Evolutionary conservation across 1,284 basidiomycete species (phyloP).

Genomic region (Afroboletus lepidellus): DNA sequence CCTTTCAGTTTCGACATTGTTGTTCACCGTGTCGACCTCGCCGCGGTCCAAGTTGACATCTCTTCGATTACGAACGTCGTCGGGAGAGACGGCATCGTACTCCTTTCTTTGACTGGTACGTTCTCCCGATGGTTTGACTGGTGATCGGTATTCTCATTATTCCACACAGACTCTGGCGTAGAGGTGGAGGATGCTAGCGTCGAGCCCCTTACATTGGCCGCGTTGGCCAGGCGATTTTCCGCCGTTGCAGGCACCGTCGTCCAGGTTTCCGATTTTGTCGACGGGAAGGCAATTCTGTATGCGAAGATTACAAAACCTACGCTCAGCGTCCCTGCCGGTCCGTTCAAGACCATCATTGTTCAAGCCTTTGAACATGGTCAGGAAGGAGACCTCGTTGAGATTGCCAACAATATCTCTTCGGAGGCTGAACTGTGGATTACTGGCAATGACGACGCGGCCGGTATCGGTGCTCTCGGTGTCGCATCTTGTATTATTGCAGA

Average conservation of each 20-base stretch:
- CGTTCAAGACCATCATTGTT: slow-evolving; percentile 27
- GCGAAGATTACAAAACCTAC: slow-evolving; percentile 16
- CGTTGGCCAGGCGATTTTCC: slow-evolving; percentile 13
- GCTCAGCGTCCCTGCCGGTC: slow-evolving; percentile 12
- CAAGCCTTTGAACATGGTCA: slow-evolving; percentile 25
- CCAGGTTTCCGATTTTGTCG: slow-evolving; percentile 9
- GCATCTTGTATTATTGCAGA: slow-evolving; percentile 31
- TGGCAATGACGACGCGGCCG: slow-evolving; percentile 30
- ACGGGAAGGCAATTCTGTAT: slow-evolving; percentile 16
- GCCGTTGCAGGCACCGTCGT: slow-evolving; percentile 10
- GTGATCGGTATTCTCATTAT: not conserved
- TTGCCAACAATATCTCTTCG: slow-evolving; percentile 23
- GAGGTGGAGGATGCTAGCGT: slow-evolving; percentile 16
- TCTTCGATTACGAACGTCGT: slow-evolving; percentile 22
- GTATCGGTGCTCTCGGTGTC: slow-evolving; percentile 31
- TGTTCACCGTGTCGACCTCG: slow-evolving; percentile 20
- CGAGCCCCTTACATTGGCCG: slow-evolving; percentile 11
- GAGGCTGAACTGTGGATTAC: slow-evolving; percentile 31
- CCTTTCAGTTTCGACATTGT: slow-evolving; percentile 20
- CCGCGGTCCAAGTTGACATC: slow-evolving; percentile 22
- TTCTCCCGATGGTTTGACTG: not conserved
- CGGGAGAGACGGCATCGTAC: slow-evolving; percentile 19
- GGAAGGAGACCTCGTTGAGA: slow-evolving; percentile 27
- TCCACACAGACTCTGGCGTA: slow-evolving; percentile 16
- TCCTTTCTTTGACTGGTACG: slow-evolving; percentile 25